Evolutionary conservation across 2,329 filamentous ascomycete genomes (phyloP).

Genomic region (Cladosporium velox): DNA sequence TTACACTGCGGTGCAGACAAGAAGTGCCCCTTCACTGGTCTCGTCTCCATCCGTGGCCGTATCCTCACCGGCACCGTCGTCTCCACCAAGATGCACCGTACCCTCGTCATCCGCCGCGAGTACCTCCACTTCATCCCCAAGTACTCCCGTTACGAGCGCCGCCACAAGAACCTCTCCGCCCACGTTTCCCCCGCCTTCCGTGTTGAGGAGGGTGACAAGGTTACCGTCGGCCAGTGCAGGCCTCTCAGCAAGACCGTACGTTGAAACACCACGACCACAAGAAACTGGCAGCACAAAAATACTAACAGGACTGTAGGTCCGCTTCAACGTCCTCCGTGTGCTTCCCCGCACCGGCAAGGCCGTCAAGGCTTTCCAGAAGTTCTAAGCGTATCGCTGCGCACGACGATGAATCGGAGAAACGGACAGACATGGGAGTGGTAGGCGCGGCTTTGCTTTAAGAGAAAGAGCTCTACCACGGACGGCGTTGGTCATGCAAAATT

Average conservation of each 20-base stretch:
- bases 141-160: conserved; percentile 99
- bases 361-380: conserved; percentile 98
- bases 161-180: conserved; percentile 99
- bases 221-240: conserved; percentile 99
- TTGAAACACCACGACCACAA: conserved; percentile 36
- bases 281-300: conserved; percentile 14
- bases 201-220: conserved; percentile 99
- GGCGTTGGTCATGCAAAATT: conserved; percentile 22
- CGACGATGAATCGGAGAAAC: conserved; percentile 21
- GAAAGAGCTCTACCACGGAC: conserved; percentile 21
- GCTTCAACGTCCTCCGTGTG: conserved; percentile 99
- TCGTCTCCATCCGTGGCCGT: conserved; percentile 99
- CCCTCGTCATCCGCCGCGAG: conserved; percentile 98
- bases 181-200: conserved; percentile 99
- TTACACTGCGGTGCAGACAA: conserved; percentile 68
- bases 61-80: conserved; percentile 99
- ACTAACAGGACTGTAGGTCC: conserved; percentile 63
- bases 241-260: conserved; percentile 99
- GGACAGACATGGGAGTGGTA: conserved; percentile 22
- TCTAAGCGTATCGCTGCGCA: conserved; percentile 59
- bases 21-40: conserved; percentile 99
- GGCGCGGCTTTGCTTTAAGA: conserved; percentile 21
- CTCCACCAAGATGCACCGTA: conserved; percentile 99
- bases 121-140: conserved; percentile 99
- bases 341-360: conserved; percentile 95